phyloP scores from a whole-genome alignment of 495 filamentous ascomycete species.

The Elaphomyces granulatus region DNA sequence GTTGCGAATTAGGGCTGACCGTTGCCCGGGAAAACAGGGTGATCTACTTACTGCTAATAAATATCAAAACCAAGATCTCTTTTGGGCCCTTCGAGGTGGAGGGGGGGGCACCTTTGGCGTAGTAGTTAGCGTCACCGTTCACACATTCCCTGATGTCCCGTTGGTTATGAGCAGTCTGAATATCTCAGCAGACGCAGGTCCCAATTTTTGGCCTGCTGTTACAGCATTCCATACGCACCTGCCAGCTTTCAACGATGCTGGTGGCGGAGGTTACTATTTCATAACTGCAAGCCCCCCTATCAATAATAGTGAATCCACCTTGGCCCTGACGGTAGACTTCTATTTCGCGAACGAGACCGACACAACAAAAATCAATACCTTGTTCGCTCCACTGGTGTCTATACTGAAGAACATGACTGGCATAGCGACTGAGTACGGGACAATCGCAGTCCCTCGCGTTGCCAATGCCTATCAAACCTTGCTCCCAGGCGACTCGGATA shows the following conservation, averaged over 20 bases:
- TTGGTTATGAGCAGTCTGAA: background rate
- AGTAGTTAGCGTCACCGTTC: constrained; percentile 31
- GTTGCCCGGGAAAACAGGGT: constrained; percentile 32
- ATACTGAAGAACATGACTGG: constrained; percentile 9
- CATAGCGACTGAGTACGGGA: constrained; percentile 7
- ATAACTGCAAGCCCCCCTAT: constrained; percentile 12
- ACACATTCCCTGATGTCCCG: constrained; percentile 7
- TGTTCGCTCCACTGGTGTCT: constrained; percentile 10
- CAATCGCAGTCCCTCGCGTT: constrained; percentile 10
- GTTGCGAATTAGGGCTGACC: constrained; percentile 4
- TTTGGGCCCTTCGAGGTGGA: constrained; percentile 40
- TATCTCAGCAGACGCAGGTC: background rate
- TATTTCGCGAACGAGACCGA: constrained; percentile 18
- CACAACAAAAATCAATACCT: constrained; percentile 4
- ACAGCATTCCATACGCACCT: constrained; percentile 15
- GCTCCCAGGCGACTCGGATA: constrained; percentile 10
- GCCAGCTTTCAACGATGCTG: constrained; percentile 19
- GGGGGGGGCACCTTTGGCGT: constrained; percentile 42
- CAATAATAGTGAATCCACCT: constrained; percentile 6
- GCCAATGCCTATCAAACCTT: constrained; percentile 9
- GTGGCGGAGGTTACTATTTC: constrained; percentile 26
- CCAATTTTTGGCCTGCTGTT: constrained; percentile 21
- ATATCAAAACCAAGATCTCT: constrained; percentile 32
- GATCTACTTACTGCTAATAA: constrained; percentile 25
- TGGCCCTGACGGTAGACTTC: constrained; percentile 6